Evolutionary conservation across 257 asterid species (phyloP).

Genomic region (Jaltomata sinuosa): DNA sequence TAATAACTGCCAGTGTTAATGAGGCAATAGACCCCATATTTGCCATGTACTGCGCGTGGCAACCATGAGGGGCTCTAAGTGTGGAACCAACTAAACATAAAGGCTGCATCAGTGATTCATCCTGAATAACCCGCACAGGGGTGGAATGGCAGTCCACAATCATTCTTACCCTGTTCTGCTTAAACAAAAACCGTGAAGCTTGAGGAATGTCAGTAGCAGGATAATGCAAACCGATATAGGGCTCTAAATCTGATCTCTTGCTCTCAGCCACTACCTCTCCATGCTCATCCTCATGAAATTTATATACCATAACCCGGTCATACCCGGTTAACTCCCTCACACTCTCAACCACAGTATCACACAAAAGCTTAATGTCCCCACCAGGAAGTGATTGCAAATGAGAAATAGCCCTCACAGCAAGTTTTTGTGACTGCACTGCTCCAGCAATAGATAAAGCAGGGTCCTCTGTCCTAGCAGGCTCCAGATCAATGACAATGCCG

Average conservation of each 20-base stretch:
- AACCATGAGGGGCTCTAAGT: conserved; percentile 55
- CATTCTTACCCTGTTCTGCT: conserved; percentile 61
- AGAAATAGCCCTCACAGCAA: conserved; percentile 76
- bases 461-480: conserved; percentile 73
- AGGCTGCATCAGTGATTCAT: conserved; percentile 54
- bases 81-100: conserved; percentile 56
- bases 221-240: conserved; percentile 54
- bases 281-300: conserved; percentile 79
- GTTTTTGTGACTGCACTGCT: conserved; percentile 82
- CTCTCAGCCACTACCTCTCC: conserved; percentile 66
- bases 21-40: conserved; percentile 65
- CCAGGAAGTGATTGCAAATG: conserved; percentile 77
- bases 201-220: conserved; percentile 64
- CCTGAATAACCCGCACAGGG: conserved; percentile 40
- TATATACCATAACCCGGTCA: conserved; percentile 81
- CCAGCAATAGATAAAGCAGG: conserved; percentile 78
- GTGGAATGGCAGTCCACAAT: conserved; percentile 47
- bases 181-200: conserved; percentile 56
- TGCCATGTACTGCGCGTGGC: conserved; percentile 62
- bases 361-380: conserved; percentile 66
- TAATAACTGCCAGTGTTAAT: conserved; percentile 41
- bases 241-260: conserved; percentile 48
- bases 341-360: conserved; percentile 61
- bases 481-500: conserved; percentile 76
- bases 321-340: conserved; percentile 72